Evolutionary conservation across 176 grass and related monocot species (phyloP), one percentile per base, ranked within the genome.

Genomic region (Lolium multiflorum): DNA sequence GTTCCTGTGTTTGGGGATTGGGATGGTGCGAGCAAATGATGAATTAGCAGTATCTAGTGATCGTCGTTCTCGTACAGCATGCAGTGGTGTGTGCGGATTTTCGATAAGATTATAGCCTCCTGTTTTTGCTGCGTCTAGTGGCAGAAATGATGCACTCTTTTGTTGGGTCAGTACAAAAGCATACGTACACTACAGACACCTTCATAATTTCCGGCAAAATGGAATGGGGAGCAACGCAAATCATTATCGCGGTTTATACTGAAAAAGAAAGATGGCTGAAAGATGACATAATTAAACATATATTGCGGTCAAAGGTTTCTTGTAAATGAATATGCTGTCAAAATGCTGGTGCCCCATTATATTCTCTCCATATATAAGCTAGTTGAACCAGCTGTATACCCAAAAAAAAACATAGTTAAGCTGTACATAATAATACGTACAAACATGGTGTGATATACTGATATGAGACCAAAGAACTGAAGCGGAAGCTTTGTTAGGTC

Each of bases 401-500:
- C 31, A 35, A 35, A 35, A 35, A 35, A 4, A 24, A 11, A 47
- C n/a, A 47, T 47, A 47, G 46, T 47, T 47, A 10, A 47, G 46
- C 46, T 47, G 78, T 54, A 62, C 58, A 24, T 24, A 62, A 62
- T 21, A 31, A 74, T 39, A 74, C 11, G 58, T 65, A 74, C 51
- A 74, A 9, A 52, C 18, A 68, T 46, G 14, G 21, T 56, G 10
- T 76, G 75, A 44, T 35, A 35, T 35, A 35, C 31, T 35, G 31
- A 35, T 49, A 22, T 16, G 88, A 71, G 49, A 66, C 69, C 69
- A 69, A 76, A 47, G 3, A 82, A 35, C 35, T 35, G 31, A 35
- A 35, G 31, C 31, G 15, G 79, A 35, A 76, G 70, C n/a, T 81
- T 50, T 66, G 57, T 76, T 74, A 16, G 61, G 72, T 51, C 52